A percentile compares a stretch with the other conserved stretches of the same genome.
These are phyloP conservation scores for Mycena floridula DNA, from an alignment of 768 basidiomycete genomes.

Conservation along the genomic window DNA sequence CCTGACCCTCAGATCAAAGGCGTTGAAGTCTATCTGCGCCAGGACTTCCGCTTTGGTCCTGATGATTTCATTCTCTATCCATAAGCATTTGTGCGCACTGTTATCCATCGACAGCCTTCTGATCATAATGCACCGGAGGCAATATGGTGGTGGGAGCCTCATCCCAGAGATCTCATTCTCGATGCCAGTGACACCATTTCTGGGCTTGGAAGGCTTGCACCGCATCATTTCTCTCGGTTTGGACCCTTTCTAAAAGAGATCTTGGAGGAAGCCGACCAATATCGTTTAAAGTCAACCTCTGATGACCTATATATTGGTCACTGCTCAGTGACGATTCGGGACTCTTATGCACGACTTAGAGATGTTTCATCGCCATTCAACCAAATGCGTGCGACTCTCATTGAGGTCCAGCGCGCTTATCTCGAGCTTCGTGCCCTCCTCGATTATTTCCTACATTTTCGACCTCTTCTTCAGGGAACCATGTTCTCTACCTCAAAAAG, in stretches of 20 bases:
- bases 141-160: neutral
- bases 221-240: neutral
- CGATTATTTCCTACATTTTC: neutral
- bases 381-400: neutral
- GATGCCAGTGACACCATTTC: neutral
- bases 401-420: neutral
- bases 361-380: neutral
- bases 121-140: no score
- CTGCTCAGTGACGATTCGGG: neutral
- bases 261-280: neutral
- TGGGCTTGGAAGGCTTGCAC: neutral
- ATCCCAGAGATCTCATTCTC: neutral
- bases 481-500: neutral
- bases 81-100: no score
- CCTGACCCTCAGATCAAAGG: no score
- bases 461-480: neutral
- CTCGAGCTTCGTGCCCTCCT: neutral
- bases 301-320: no score
- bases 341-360: neutral
- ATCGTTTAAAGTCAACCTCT: neutral
- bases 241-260: neutral
- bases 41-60: no score
- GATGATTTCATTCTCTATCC: no score
- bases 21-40: no score
- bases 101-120: no score